Base-by-base conservation (phyloP, 305 asterid species). In the Andrographis paniculata region DNA sequence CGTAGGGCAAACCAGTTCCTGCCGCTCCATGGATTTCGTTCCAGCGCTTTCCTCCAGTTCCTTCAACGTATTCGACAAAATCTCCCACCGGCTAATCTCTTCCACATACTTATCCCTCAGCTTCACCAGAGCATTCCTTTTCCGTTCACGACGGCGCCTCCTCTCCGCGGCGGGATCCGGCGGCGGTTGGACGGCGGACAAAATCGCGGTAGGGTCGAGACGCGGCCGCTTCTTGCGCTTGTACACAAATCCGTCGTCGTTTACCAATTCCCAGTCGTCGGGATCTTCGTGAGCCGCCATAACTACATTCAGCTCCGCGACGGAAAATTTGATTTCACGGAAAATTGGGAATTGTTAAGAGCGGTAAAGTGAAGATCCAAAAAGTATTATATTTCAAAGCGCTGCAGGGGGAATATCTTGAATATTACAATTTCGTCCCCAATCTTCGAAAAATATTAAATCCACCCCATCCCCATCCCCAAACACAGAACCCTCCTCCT, bases 31-130 rank as follows among this genome's bases (percentile, higher is more conserved):
- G n/a, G 35, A 62, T 33, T 52, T 61, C 44, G 56, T 10, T 38
- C 20, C 53, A 30, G 74, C 51, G 41, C 35, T 76, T 36, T 60
- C 58, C 45, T 65, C 73, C 87, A 78, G 68, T 17, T 53, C 67
- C 59, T 45, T 67, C 52, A 88, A 64, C 11, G 73, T 65, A 73
- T 67, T 88, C 65, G 93, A 82, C 53, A 79, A 69, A 65, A 65
- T 77, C 64, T 79, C 91, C 97, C 97, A 84, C 38, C 59, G 83
- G 21, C 55, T 55, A 40, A 88, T 80, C 68, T 88, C 97, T 5
- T 23, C 49, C 20, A 37, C 41, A 24, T 77, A 79, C 48, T 50
- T 71, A 0, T 60, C 73, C 51, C 57, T 77, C 66, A 84, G 67
- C 71, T 75, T 79, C 42, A 73, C 42, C 35, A 88, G 87, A 6